Base-by-base conservation (phyloP, 2,329 filamentous ascomycete genomes). In the Fusarium sp. region DNA sequence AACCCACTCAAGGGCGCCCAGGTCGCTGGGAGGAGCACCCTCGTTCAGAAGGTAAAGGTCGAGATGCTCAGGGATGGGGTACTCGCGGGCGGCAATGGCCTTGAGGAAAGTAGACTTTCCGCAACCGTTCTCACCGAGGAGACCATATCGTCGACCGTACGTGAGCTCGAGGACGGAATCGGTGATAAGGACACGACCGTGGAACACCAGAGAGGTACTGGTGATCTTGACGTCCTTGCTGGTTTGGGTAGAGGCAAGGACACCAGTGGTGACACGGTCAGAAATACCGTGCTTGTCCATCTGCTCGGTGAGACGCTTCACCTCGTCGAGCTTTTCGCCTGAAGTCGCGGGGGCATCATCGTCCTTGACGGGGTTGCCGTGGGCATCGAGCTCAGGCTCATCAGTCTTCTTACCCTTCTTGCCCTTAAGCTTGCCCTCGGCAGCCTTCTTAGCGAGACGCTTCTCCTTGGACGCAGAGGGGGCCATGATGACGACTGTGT, bases 1-100 rank as follows among this genome's bases (percentile, higher is more conserved):
- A 71, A 99, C 96, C 95, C 97, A 99, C 78, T 98, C 95, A 61
- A 99, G 87, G 72, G 96, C 96, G 78, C 97, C 96, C 53, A 94
- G 84, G 1, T 98, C 94, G 61, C 88, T 93, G 54, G 93, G 92
- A 66, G 95, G 94, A 46, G 96, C 96, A 84, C 96, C 96, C 83
- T 98, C 93, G 84, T 99, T 99, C 74, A 99, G 87, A 45, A 99
- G 90, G 85, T 99, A 99, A 82, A 99, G 97, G 82, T 99, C 97
- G 81, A 99, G 88, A 82, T 98, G 95, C 28, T 97, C 92, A 65
- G 96, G 97, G 78, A 99, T 93, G 69, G 96, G 97, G 81, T 90
- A 99, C 83, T 99, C 97, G 84, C 96, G 92, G 78, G 90, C 91
- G 75, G 92, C 91, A 79, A 99, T 97, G 73, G 96, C 90, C 86